phyloP scores from a whole-genome alignment of 176 grass and related monocot species.

The Saccharum officinarum region DNA sequence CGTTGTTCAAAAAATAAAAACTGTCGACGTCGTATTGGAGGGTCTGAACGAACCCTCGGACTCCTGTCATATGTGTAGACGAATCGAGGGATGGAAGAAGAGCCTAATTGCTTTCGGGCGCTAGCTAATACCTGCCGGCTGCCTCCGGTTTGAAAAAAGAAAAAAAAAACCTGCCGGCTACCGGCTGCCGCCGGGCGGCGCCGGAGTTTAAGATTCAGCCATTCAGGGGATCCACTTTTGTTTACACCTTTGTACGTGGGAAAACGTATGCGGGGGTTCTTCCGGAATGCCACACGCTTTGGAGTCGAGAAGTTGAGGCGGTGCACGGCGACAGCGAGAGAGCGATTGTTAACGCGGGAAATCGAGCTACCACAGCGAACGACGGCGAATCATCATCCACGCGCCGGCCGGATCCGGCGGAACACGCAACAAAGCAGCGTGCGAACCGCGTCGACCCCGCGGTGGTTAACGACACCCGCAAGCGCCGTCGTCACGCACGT shows the following conservation, averaged over 20 bases:
- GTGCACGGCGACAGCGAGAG: background rate
- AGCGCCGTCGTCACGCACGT: background rate
- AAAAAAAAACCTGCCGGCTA: no score
- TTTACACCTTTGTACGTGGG: background rate
- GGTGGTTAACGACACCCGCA: background rate
- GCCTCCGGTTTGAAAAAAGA: no score
- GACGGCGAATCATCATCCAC: background rate
- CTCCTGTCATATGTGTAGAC: no score
- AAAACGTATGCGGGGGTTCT: background rate
- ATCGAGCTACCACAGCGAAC: background rate
- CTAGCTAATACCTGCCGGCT: no score
- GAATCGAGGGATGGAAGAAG: no score
- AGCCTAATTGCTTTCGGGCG: no score
- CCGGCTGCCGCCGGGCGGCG: background rate
- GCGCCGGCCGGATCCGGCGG: background rate
- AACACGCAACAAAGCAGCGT: constrained; percentile 4
- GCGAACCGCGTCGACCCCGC: constrained; percentile 19
- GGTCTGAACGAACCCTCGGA: no score
- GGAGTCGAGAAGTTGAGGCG: background rate
- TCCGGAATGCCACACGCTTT: background rate
- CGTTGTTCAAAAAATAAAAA: no score
- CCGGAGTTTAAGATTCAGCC: background rate
- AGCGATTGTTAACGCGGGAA: background rate
- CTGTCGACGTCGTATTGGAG: no score
- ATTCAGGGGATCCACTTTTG: background rate